Evolutionary conservation across 2,329 filamentous ascomycete genomes (phyloP).

Genomic region (Pseudopithomyces chartarum): DNA sequence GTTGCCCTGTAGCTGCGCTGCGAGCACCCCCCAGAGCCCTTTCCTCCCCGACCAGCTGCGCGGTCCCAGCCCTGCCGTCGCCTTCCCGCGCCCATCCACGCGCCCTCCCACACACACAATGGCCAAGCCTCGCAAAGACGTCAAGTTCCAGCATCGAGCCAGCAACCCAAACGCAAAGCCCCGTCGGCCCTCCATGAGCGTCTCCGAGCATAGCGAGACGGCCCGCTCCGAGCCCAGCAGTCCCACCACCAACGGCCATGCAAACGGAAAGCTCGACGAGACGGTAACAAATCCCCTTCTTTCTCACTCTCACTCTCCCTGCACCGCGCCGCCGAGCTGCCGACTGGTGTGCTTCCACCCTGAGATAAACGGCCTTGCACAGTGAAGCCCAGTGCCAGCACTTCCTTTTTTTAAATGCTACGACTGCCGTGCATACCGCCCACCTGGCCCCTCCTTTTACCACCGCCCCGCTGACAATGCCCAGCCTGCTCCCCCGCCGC

Average conservation of each 20-base stretch:
- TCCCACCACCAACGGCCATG: constrained; percentile 51
- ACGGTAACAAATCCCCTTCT: constrained; percentile 8
- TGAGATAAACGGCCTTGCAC: background rate
- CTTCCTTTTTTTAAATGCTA: background rate
- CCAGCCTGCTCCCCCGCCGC: constrained; percentile 45
- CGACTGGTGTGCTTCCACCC: constrained; percentile 5
- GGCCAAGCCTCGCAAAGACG: constrained; percentile 58
- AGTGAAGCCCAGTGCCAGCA: background rate
- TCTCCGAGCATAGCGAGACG: constrained; percentile 72
- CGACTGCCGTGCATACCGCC: background rate
- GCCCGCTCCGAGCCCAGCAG: constrained; percentile 56
- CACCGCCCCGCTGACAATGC: constrained; percentile 26
- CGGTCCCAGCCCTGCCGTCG: background rate
- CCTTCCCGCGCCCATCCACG: constrained; percentile 9
- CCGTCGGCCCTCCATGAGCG: constrained; percentile 68
- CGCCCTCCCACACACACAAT: constrained; percentile 19
- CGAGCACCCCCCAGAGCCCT: background rate
- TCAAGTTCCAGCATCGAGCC: constrained; percentile 63
- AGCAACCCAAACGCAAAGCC: constrained; percentile 53
- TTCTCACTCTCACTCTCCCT: background rate
- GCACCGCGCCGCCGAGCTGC: too few relatives aligned
- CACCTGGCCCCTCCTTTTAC: background rate
- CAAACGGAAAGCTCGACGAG: constrained; percentile 25
- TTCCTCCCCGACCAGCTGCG: background rate
- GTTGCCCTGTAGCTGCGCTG: too few relatives aligned